Base-by-base conservation (phyloP, 2,329 filamentous ascomycete species). In the Monosporascus sp. region DNA sequence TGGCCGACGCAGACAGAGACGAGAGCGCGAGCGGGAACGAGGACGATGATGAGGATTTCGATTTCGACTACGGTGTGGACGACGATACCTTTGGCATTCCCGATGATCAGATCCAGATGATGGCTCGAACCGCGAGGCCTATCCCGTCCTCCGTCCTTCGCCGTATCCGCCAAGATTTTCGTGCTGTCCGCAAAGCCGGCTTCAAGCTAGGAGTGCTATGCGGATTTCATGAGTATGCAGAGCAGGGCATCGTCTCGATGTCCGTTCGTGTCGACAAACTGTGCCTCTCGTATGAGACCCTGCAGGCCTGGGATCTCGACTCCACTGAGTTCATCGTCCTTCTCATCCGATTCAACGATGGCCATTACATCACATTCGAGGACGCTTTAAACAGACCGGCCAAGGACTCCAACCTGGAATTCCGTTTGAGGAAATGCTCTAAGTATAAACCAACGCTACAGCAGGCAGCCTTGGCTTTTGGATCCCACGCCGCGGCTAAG, bases 301-400 rank as follows among this genome's bases (percentile, higher is more conserved):
- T 90, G 68, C 78, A 87, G 62, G 88, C 90, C 1, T 96, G 91
- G 91, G 79, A 86, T 55, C 67, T 96, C 11, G 70, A 80, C 15
- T 70, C 76, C 0, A 69, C 75, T 0, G 85, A 91, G 37, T 92
- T 93, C 62, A 68, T 96, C 39, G 80, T 93, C 5, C 74, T 95
- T 5, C 73, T 96, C 22, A 78, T 94, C 44, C 79, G 80, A 37
- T 88, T 46, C n/a, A 27, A 88, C 58, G 71, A 76, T 0, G 67
- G 69, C n/a, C 76, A 74, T 0, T 96, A 95, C 67, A 76, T 75
- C 35, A 72, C 73, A 3, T 72, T 88, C 48, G 78, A 86, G 17
- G 65, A 79, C 0, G 66, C 88, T 9, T 64, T 81, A 15, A 63
- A 68, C 0, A 67, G 72, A 51, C 64, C 76, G 52, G 63, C 65